A percentile compares a stretch with the other conserved stretches of the same genome.
These are phyloP conservation scores for Cyclocybe aegerita DNA, from an alignment of 768 basidiomycete genomes.

Conservation along the genomic window DNA sequence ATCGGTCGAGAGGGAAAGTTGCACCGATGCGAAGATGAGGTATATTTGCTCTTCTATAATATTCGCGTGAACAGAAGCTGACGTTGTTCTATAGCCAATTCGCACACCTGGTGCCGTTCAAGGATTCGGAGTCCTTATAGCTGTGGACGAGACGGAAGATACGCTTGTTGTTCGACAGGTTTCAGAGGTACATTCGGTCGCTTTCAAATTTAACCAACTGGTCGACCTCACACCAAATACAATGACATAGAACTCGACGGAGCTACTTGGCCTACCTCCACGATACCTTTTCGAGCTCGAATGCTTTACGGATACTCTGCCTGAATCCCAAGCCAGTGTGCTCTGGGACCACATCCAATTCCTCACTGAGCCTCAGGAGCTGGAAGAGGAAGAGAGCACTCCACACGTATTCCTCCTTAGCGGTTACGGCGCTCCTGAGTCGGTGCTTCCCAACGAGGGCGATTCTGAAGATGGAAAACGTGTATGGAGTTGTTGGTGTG, in stretches of 20 bases:
- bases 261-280: slow-evolving; percentile 74
- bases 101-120: slow-evolving; percentile 81
- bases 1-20: slow-evolving; percentile 68
- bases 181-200: slow-evolving; percentile 57
- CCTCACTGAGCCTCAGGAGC: slow-evolving; percentile 46
- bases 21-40: slow-evolving; percentile 76
- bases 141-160: slow-evolving; percentile 59
- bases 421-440: slow-evolving; percentile 71
- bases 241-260: slow-evolving; percentile 59
- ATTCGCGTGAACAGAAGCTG: not conserved
- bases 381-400: slow-evolving; percentile 41
- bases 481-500: slow-evolving; percentile 71
- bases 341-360: slow-evolving; percentile 78
- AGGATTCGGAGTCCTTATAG: slow-evolving; percentile 80
- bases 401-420: slow-evolving; percentile 69
- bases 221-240: slow-evolving; percentile 3
- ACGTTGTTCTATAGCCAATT: slow-evolving; percentile 54
- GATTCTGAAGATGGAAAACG: slow-evolving; percentile 32
- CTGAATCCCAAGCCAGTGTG: slow-evolving; percentile 60
- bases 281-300: slow-evolving; percentile 66
- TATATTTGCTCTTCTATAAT: slow-evolving; percentile 16
- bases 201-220: not conserved
- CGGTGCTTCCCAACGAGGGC: slow-evolving; percentile 24
- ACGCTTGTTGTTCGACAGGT: slow-evolving; percentile 69
- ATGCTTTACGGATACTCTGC: slow-evolving; percentile 72